A percentile compares a stretch with the other conserved stretches of the same genome.
Evolutionary conservation across 768 basidiomycete genomes (phyloP).

Genomic region (Rhodotorula graminis): DNA sequence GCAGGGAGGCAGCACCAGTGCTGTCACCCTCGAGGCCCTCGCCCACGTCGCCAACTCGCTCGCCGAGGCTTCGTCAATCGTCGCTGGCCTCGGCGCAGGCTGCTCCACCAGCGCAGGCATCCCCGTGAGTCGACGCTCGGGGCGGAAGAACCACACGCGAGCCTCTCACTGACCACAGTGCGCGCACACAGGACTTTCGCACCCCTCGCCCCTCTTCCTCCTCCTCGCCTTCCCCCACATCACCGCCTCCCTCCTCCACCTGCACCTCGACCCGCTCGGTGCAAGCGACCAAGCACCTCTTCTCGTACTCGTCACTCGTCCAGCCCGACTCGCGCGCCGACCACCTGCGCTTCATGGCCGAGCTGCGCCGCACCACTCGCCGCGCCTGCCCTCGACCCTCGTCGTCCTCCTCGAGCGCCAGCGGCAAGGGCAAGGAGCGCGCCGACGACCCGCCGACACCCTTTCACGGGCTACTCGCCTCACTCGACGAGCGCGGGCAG

Average conservation of each 20-base stretch:
- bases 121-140: constrained; percentile 65
- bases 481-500: constrained; percentile 64
- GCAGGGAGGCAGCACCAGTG: neutral
- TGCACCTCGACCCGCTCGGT: constrained; percentile 55
- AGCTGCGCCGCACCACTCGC: neutral
- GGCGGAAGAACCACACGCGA: no score
- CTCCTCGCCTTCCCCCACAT: constrained; percentile 64
- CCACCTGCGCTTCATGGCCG: constrained; percentile 14
- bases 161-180: neutral
- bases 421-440: neutral
- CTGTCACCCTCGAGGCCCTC: neutral
- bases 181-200: constrained; percentile 73
- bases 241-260: neutral
- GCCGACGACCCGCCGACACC: constrained; percentile 57
- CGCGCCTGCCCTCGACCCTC: no score
- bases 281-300: constrained; percentile 53
- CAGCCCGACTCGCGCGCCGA: constrained; percentile 1
- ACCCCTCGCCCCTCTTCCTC: constrained; percentile 56
- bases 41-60: neutral
- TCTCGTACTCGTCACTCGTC: constrained; percentile 10
- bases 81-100: constrained; percentile 90
- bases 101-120: constrained; percentile 95
- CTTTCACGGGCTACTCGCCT: constrained; percentile 63
- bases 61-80: constrained; percentile 48
- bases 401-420: neutral